These are phyloP conservation scores for Megacollybia platyphylla DNA, from an alignment of 1,284 basidiomycete species.

Conservation along the genomic window DNA sequence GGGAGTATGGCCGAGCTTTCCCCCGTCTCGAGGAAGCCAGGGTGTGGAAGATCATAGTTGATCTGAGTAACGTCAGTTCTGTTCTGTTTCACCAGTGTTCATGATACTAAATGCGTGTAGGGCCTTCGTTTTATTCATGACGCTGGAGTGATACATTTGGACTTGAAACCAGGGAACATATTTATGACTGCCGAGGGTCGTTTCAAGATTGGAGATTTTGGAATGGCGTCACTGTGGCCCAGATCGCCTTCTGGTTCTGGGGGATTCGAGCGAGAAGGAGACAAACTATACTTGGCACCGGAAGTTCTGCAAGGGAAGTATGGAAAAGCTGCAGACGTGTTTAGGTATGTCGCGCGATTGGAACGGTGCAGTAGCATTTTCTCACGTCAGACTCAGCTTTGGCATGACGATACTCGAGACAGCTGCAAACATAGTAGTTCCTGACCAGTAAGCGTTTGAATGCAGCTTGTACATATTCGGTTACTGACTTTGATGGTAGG, in stretches of 20 bases:
- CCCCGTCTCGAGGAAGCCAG: slow-evolving; percentile 84
- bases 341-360: slow-evolving; percentile 56
- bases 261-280: slow-evolving; percentile 85
- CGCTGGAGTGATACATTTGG: slow-evolving; percentile 86
- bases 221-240: slow-evolving; percentile 87
- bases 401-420: slow-evolving; percentile 95
- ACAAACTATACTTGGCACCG: slow-evolving; percentile 96
- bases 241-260: slow-evolving; percentile 27
- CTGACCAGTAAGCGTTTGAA: slow-evolving; percentile 71
- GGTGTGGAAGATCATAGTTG: slow-evolving; percentile 94
- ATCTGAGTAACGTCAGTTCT: slow-evolving; percentile 71
- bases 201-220: slow-evolving; percentile 98
- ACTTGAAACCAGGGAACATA: slow-evolving; percentile 96
- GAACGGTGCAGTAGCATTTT: slow-evolving; percentile 15
- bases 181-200: slow-evolving; percentile 84
- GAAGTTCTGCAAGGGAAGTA: slow-evolving; percentile 91
- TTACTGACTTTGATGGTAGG: slow-evolving; percentile 28
- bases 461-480: slow-evolving; percentile 5
- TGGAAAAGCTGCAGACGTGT: slow-evolving; percentile 91
- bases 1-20: slow-evolving; percentile 82
- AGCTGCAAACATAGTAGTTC: slow-evolving; percentile 91
- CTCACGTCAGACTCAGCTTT: slow-evolving; percentile 50
- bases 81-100: slow-evolving; percentile 15
- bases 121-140: slow-evolving; percentile 87
- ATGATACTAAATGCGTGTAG: slow-evolving; percentile 23